Base-by-base conservation (phyloP, 176 grass and related monocot genomes). In the Triticum turgidum region DNA sequence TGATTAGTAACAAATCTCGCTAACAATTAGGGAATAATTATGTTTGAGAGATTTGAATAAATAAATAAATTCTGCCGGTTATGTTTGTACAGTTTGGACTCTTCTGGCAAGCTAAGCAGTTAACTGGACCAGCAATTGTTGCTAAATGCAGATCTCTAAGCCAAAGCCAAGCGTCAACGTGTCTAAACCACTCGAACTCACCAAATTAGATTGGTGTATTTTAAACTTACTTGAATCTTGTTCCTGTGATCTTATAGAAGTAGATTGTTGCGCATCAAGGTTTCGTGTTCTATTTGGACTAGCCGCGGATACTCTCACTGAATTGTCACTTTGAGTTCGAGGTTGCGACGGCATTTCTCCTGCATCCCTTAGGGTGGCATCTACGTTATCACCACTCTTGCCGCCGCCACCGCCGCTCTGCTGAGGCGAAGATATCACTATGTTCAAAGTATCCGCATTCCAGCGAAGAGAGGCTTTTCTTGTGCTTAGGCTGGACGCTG, bases 391-490 rank as follows among this genome's bases (percentile, higher is more conserved):
- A 80, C 76, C 70, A 41, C 76, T 89, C 75, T 89, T 73, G 9
- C 34, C 81, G 58, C 42, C 80, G 72, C 58, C 80, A 59, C 58
- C 42, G 9, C 62, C 78, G 20, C 84, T 85, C 39, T 79, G 84
- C 76, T 93, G 88, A 77, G 88, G 91, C 34, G 86, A 97, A 82
- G 84, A 94, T 87, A 93, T 85, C 24, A 87, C 39, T 92, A 94
- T 92, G 65, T 83, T 97, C 69, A 97, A 68, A 13, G 89, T 86
- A 17, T 97, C 94, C 33, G 94, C 88, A 84, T 89, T 94, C 91
- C 91, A 94, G 58, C 73, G 88, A 84, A 92, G 84, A 78, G 91
- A 88, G 74, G 87, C 72, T 81, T 94, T 97, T 9, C 87, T 91
- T 69, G 85, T 87, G 73, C 79, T 91, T 69, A 91, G 63, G 69